A percentile compares a stretch with the other conserved stretches of the same genome.
These are phyloP conservation scores for Hymenoscyphus fraxineus DNA, from an alignment of 2,329 filamentous ascomycete species.

Conservation along the genomic window DNA sequence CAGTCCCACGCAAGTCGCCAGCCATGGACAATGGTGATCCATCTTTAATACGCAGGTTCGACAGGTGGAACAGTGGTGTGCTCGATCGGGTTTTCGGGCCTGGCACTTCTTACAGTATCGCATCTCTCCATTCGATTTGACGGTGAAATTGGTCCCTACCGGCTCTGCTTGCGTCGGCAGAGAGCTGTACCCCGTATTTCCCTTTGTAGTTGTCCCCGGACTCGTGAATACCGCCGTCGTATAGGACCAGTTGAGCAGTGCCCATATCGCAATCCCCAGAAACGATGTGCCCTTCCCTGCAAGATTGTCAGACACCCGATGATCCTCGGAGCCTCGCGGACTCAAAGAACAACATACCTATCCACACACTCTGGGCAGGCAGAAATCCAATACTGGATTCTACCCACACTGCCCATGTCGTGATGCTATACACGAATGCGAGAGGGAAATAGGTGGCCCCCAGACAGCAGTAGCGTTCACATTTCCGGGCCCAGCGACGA, in stretches of 20 bases:
- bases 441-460: slow-evolving; percentile 82
- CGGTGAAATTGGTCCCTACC: slow-evolving; percentile 72
- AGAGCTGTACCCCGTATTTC: slow-evolving; percentile 67
- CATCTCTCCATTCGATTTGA: slow-evolving; percentile 82
- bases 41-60: slow-evolving; percentile 95
- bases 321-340: neutral
- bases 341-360: slow-evolving; percentile 45
- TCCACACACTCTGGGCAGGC: slow-evolving; percentile 50
- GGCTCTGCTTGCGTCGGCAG: slow-evolving; percentile 69
- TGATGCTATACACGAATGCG: slow-evolving; percentile 80
- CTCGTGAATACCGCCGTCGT: slow-evolving; percentile 89
- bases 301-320: slow-evolving; percentile 16
- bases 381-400: slow-evolving; percentile 67
- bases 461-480: slow-evolving; percentile 81
- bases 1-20: slow-evolving; percentile 90
- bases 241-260: slow-evolving; percentile 83
- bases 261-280: slow-evolving; percentile 67
- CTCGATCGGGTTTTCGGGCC: slow-evolving; percentile 87
- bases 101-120: slow-evolving; percentile 98
- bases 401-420: slow-evolving; percentile 93
- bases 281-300: slow-evolving; percentile 54
- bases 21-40: slow-evolving; percentile 99
- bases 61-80: slow-evolving; percentile 96
- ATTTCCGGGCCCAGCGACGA: slow-evolving; percentile 59
- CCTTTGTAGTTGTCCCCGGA: slow-evolving; percentile 67